Conservation (phyloP, 345 rosid genomes). For the Sonneratia alba region DNA sequence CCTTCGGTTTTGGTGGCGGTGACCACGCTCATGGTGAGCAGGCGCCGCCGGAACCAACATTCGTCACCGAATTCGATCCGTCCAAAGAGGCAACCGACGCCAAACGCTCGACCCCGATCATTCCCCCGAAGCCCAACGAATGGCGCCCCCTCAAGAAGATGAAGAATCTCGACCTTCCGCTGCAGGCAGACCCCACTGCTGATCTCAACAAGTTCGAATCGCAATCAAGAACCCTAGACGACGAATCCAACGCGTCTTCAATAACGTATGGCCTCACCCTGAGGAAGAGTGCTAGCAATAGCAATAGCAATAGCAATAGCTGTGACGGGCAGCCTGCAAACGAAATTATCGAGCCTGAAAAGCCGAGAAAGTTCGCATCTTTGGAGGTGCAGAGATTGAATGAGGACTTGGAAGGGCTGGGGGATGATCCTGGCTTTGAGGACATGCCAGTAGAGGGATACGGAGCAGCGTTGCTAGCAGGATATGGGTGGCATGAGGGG, state of each 20-base stretch:
- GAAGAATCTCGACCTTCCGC: conserved; percentile 53
- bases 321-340: not conserved
- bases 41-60: conserved; percentile 15
- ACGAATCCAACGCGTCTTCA: conserved; percentile 5
- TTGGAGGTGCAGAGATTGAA: conserved; percentile 35
- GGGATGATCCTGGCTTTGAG: conserved; percentile 57
- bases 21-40: conserved; percentile 14
- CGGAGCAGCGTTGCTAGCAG: conserved; percentile 62
- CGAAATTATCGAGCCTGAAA: not conserved
- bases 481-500: conserved; percentile 86
- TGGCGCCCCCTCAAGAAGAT: conserved; percentile 50
- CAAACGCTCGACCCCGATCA: conserved; percentile 23
- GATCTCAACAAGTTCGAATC: conserved; percentile 40
- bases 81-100: conserved; percentile 28
- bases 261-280: conserved; percentile 57
- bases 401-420: conserved; percentile 39
- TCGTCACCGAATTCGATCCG: conserved; percentile 54
- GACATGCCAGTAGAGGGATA: conserved; percentile 74
- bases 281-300: conserved; percentile 20
- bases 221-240: conserved; percentile 20
- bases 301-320: not conserved
- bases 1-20: conserved; percentile 11
- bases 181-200: conserved; percentile 18
- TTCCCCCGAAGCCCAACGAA: conserved; percentile 50
- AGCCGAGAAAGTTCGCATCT: conserved; percentile 3